phyloP scores from a whole-genome alignment of 305 asterid genomes.

The Lippia alba region DNA sequence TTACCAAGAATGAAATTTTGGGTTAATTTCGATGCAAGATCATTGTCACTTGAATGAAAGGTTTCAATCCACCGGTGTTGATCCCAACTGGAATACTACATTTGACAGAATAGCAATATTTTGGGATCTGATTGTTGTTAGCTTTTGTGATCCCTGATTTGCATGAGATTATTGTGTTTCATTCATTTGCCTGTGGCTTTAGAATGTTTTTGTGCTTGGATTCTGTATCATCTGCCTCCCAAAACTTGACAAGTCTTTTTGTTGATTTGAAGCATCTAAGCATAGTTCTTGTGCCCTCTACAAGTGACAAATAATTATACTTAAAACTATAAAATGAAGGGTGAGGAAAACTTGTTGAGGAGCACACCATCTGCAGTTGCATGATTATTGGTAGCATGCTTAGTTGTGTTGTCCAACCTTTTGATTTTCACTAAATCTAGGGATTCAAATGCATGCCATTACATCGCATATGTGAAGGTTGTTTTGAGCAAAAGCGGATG shows the following conservation, averaged over 20 bases:
- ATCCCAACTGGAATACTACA: too few relatives aligned
- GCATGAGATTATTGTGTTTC: background rate
- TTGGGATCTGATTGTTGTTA: background rate
- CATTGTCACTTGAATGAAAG: background rate
- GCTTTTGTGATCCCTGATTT: background rate
- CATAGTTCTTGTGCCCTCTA: background rate
- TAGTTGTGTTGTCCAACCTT: background rate
- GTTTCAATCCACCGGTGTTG: background rate
- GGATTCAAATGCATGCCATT: background rate
- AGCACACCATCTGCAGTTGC: background rate
- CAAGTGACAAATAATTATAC: background rate
- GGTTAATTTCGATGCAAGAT: background rate
- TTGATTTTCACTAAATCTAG: background rate
- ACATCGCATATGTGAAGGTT: too few relatives aligned
- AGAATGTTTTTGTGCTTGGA: background rate
- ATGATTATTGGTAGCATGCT: background rate
- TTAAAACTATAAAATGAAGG: background rate
- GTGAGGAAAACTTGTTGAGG: background rate
- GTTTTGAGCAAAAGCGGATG: too few relatives aligned
- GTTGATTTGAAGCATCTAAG: background rate
- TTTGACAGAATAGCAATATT: too few relatives aligned
- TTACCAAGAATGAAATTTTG: conserved; percentile 21
- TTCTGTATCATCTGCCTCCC: background rate
- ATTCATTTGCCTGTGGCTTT: too few relatives aligned
- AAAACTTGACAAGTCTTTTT: background rate